Evolutionary conservation across 225 moss, liverwort and hornwort genomes (phyloP).

Genomic region (Sphagnum contortum): DNA sequence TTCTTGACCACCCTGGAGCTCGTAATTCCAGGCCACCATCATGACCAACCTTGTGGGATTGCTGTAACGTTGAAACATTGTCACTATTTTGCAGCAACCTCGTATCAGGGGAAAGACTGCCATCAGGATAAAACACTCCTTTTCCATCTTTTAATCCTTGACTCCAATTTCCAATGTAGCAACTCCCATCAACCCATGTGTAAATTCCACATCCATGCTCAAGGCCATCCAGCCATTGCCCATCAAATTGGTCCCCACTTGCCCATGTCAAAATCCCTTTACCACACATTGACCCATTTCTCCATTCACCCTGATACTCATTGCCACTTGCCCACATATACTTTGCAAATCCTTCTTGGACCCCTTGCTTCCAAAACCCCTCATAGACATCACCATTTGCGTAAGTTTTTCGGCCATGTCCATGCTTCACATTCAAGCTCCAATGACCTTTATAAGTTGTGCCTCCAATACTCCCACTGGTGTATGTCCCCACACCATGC

Average conservation of each 20-base stretch:
- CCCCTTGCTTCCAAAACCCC: slow-evolving; percentile 90
- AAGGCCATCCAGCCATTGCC: slow-evolving; percentile 93
- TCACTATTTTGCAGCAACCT: slow-evolving; percentile 30
- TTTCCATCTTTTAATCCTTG: slow-evolving; percentile 92
- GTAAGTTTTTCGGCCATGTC: slow-evolving; percentile 78
- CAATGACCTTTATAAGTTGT: slow-evolving; percentile 93
- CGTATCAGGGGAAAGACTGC: slow-evolving; percentile 44
- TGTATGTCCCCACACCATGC: slow-evolving; percentile 93
- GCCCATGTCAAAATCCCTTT: slow-evolving; percentile 80
- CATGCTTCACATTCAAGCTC: slow-evolving; percentile 98
- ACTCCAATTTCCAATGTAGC: slow-evolving; percentile 96
- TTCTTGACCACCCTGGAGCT: slow-evolving; percentile 44
- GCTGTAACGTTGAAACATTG: slow-evolving; percentile 4
- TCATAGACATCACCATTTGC: slow-evolving; percentile 97
- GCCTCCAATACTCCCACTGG: slow-evolving; percentile 53
- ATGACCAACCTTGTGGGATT: slow-evolving; percentile 6
- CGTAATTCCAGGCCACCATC: slow-evolving; percentile 43
- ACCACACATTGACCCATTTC: slow-evolving; percentile 81
- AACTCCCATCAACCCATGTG: slow-evolving; percentile 70
- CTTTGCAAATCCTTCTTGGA: slow-evolving; percentile 80
- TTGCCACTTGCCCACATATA: slow-evolving; percentile 87
- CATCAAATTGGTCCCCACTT: slow-evolving; percentile 83
- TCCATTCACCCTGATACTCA: slow-evolving; percentile 88
- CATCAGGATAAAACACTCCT: slow-evolving; percentile 93
- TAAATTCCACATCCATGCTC: slow-evolving; percentile 94